Conservation (phyloP, 2,329 filamentous ascomycete genomes). For the Colletotrichum destructivum region DNA sequence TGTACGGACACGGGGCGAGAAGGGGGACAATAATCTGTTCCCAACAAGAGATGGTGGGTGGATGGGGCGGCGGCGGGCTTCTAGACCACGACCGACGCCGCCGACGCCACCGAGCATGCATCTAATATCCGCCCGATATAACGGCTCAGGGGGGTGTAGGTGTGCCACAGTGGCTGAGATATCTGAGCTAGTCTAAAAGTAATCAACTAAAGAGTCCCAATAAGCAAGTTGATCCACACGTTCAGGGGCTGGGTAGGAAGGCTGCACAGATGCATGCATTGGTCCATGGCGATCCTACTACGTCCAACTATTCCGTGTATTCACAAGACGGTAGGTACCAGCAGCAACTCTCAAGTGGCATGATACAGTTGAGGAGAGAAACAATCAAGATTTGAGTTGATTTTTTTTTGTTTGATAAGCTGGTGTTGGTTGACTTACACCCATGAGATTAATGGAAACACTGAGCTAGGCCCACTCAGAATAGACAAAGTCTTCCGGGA, state of each 20-base stretch:
- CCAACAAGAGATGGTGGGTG: conserved; percentile 18
- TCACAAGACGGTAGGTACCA: too few relatives aligned
- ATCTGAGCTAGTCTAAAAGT: background rate
- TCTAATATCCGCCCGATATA: conserved; percentile 3
- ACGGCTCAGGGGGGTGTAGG: background rate
- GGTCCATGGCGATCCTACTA: too few relatives aligned
- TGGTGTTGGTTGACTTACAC: too few relatives aligned
- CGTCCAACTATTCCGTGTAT: too few relatives aligned
- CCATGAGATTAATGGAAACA: too few relatives aligned
- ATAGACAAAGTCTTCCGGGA: too few relatives aligned
- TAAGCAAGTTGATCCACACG: background rate
- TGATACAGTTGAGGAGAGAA: too few relatives aligned
- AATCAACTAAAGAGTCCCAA: background rate
- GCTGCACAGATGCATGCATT: background rate
- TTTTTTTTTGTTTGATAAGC: too few relatives aligned
- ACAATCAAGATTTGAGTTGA: too few relatives aligned
- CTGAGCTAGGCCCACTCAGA: too few relatives aligned
- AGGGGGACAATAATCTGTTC: conserved; percentile 7
- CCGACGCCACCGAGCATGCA: conserved; percentile 9
- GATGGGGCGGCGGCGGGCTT: conserved; percentile 5
- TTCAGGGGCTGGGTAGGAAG: background rate
- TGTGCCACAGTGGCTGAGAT: conserved; percentile 27
- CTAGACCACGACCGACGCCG: conserved; percentile 7
- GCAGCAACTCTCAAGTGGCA: too few relatives aligned
- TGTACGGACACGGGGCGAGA: conserved; percentile 31